Conservation (phyloP, 352 stramenopile species). For the Phytophthora tentaculata region DNA sequence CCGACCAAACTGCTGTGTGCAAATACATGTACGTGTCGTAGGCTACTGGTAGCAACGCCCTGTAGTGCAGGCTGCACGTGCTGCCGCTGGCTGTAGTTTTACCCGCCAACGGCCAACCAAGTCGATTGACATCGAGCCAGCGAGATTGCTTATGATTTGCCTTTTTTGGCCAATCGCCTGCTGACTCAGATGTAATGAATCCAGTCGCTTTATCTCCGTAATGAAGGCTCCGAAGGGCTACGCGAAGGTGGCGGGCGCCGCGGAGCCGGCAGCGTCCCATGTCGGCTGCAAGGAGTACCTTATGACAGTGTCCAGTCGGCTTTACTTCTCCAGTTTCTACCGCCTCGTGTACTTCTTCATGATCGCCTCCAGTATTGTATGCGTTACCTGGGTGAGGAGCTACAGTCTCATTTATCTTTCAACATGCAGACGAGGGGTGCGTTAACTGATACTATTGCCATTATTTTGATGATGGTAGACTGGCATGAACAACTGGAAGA, state of each 20-base stretch:
- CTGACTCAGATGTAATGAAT: constrained; percentile 19
- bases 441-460: constrained; percentile 1
- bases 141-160: background rate
- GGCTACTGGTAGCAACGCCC: no score
- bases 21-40: no score
- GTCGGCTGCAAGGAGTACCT: constrained; percentile 75
- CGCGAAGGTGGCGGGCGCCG: constrained; percentile 38
- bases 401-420: constrained; percentile 4
- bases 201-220: background rate
- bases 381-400: constrained; percentile 65
- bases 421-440: background rate
- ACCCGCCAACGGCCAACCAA: background rate
- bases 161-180: constrained; percentile 27
- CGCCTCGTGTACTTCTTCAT: constrained; percentile 84
- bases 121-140: constrained; percentile 29
- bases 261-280: constrained; percentile 23
- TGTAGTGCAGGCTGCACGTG: no score
- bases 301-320: constrained; percentile 75
- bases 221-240: constrained; percentile 39
- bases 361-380: constrained; percentile 71
- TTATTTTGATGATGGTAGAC: constrained; percentile 45
- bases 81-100: no score
- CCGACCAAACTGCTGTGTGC: no score
- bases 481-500: constrained; percentile 75
- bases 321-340: constrained; percentile 87